A percentile compares a stretch with the other conserved stretches of the same genome.
Evolutionary conservation across 73 alveolate genomes (phyloP).

Genomic region (Paramecium bursaria): DNA sequence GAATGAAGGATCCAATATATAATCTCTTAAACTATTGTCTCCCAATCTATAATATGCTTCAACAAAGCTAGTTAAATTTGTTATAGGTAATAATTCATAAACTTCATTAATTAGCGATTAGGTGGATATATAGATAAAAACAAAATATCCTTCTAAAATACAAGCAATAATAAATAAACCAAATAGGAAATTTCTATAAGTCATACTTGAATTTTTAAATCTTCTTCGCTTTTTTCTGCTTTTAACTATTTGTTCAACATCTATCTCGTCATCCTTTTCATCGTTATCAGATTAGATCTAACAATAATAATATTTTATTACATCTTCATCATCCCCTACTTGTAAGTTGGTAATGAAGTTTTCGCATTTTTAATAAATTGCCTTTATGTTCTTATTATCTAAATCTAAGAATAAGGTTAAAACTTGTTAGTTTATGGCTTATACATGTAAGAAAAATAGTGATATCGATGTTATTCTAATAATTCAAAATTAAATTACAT

Average conservation of each 20-base stretch:
- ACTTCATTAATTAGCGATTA: too few species aligned
- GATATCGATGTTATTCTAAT: neutral
- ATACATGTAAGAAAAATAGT: conserved; percentile 2
- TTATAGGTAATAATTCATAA: neutral
- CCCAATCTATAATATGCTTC: conserved; percentile 42
- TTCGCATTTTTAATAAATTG: conserved; percentile 59
- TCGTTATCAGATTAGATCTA: conserved; percentile 59
- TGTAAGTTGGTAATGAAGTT: conserved; percentile 51
- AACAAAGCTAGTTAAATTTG: conserved; percentile 14
- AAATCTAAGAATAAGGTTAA: conserved; percentile 58
- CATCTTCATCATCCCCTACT: conserved; percentile 70
- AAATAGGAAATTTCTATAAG: too few species aligned
- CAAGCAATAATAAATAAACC: neutral
- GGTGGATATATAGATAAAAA: too few species aligned
- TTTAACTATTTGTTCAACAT: conserved; percentile 38
- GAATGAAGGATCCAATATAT: neutral
- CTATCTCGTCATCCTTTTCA: conserved; percentile 37
- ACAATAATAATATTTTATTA: too few species aligned
- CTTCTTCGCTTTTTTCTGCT: conserved; percentile 54
- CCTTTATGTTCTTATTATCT: conserved; percentile 40
- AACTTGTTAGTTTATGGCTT: conserved; percentile 21
- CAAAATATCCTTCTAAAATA: neutral
- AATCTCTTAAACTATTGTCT: conserved; percentile 25
- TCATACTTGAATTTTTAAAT: conserved; percentile 48
- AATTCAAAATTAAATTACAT: neutral